These are phyloP conservation scores for Mesotaenium endlicherianum DNA, from an alignment of 139 green algal genomes.

Conservation along the genomic window DNA sequence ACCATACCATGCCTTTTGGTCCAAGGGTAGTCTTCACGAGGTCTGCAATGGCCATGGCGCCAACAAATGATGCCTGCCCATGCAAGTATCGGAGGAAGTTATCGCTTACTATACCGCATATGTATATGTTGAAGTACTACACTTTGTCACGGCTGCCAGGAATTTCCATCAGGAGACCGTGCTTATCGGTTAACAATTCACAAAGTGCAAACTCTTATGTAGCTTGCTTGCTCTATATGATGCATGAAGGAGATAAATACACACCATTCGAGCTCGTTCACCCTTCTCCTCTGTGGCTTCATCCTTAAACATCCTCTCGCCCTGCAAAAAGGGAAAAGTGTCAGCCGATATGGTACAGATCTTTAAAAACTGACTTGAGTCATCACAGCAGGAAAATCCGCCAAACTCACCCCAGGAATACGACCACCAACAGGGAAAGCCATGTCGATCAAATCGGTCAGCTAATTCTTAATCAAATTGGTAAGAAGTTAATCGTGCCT, in stretches of 20 bases:
- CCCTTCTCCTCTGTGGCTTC: conserved; percentile 88
- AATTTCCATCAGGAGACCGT: background rate
- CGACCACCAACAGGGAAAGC: background rate
- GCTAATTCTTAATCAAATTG: no score
- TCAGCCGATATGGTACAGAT: background rate
- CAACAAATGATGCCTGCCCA: conserved; percentile 76
- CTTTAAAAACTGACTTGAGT: background rate
- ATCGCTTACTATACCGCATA: background rate
- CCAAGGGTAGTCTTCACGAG: conserved; percentile 97
- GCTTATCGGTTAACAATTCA: no score
- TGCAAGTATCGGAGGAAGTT: background rate
- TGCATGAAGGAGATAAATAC: background rate
- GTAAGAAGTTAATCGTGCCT: no score
- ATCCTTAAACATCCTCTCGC: conserved; percentile 51
- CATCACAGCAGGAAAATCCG: background rate
- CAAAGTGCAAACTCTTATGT: no score
- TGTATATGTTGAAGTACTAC: background rate
- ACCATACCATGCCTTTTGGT: conserved; percentile 75
- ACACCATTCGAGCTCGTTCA: conserved; percentile 88
- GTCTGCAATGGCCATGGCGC: conserved; percentile 95
- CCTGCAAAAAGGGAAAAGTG: conserved; percentile 1
- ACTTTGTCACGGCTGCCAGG: background rate
- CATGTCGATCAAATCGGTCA: no score
- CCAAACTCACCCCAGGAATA: background rate
- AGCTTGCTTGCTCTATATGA: no score